These are phyloP conservation scores for Ramularia endophylla DNA, from an alignment of 2,329 filamentous ascomycete genomes.

Conservation along the genomic window DNA sequence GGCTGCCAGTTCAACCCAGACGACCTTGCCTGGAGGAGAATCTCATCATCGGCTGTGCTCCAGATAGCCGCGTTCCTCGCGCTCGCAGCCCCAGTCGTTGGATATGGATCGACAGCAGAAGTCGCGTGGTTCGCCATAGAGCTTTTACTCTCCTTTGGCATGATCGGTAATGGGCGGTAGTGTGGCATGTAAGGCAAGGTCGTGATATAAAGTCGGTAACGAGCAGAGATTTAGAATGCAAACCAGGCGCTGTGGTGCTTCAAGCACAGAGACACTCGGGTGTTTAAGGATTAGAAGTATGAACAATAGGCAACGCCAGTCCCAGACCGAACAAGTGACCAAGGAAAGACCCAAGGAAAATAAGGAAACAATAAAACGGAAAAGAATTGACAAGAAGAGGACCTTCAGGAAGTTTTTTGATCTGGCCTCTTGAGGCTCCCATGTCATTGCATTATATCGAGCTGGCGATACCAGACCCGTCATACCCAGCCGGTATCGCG, in stretches of 20 bases:
- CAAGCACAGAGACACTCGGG: constrained; percentile 16
- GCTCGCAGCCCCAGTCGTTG: constrained; percentile 26
- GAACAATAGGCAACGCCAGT: constrained; percentile 19
- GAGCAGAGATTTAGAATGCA: constrained; percentile 5
- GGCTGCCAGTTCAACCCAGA: constrained; percentile 77
- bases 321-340: constrained; percentile 26
- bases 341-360: constrained; percentile 29
- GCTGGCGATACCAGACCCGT: not conserved
- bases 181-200: constrained; percentile 23
- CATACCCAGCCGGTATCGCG: no score
- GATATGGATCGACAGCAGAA: constrained; percentile 30
- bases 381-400: not conserved
- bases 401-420: constrained; percentile 8
- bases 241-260: constrained; percentile 15
- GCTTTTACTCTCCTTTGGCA: constrained; percentile 41
- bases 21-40: constrained; percentile 63
- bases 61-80: constrained; percentile 48
- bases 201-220: no score
- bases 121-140: constrained; percentile 18
- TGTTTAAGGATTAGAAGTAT: constrained; percentile 17
- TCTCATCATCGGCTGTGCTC: constrained; percentile 68
- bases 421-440: constrained; percentile 8
- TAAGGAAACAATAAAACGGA: constrained; percentile 21
- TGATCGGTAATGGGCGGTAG: constrained; percentile 29
- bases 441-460: constrained; percentile 18